Conservation (phyloP, 805 yeast species). For the Teunomyces lycoperdinae region DNA sequence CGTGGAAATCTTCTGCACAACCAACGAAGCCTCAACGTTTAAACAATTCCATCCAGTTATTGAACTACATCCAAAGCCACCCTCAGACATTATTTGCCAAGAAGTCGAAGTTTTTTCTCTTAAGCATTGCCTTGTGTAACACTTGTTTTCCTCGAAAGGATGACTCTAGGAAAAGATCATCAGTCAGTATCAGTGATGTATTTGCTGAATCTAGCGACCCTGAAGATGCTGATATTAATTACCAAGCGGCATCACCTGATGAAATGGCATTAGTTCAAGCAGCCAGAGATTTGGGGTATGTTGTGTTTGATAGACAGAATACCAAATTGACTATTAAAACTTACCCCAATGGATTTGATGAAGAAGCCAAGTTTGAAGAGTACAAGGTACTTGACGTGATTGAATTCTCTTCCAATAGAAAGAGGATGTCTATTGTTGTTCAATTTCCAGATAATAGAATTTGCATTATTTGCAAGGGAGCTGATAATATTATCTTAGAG, state of each 20-base stretch:
- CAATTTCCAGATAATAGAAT: slow-evolving; percentile 72
- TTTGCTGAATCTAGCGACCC: slow-evolving; percentile 11
- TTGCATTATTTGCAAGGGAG: slow-evolving; percentile 88
- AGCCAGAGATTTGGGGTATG: slow-evolving; percentile 91
- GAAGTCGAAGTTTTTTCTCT: slow-evolving; percentile 73
- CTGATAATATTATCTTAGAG: slow-evolving; percentile 86
- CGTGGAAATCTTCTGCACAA: slow-evolving; percentile 50
- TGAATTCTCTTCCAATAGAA: slow-evolving; percentile 84
- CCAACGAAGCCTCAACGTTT: slow-evolving; percentile 42
- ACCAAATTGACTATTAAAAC: slow-evolving; percentile 63
- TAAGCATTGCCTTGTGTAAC: slow-evolving; percentile 85
- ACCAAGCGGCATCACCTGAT: slow-evolving; percentile 96
- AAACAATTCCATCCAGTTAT: slow-evolving; percentile 57
- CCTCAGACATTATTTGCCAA: slow-evolving; percentile 71
- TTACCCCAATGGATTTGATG: slow-evolving; percentile 78
- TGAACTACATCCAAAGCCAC: slow-evolving; percentile 64
- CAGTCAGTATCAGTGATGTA: slow-evolving; percentile 5
- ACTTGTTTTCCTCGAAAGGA: slow-evolving; percentile 74
- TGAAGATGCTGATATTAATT: slow-evolving; percentile 44
- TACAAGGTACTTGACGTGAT: slow-evolving; percentile 77
- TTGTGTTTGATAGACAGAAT: slow-evolving; percentile 69
- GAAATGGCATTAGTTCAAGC: slow-evolving; percentile 92
- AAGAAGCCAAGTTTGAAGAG: slow-evolving; percentile 58
- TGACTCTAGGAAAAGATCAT: not conserved
- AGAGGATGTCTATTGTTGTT: slow-evolving; percentile 90